A percentile compares a stretch with the other conserved stretches of the same genome.
Evolutionary conservation across 345 rosid species (phyloP).

Genomic region (Salix dunnii): DNA sequence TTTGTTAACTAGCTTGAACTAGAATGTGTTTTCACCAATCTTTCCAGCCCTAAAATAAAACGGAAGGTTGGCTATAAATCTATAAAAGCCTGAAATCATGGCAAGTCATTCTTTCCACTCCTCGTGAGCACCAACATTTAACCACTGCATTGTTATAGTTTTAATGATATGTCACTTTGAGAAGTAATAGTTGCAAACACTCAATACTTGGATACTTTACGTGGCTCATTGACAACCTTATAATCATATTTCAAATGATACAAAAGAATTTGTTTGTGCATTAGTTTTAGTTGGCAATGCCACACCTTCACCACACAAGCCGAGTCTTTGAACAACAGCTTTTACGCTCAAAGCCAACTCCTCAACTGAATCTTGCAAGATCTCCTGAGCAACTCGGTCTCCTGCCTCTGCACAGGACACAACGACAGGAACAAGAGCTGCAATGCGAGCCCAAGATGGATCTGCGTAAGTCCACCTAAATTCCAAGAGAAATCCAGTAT

Average conservation of each 20-base stretch:
- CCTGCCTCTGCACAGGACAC: slow-evolving; percentile 74
- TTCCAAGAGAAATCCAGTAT: background rate
- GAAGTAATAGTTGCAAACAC: background rate
- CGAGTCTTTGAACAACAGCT: slow-evolving; percentile 66
- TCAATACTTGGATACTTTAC: background rate
- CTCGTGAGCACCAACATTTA: background rate
- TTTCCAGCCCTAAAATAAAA: background rate
- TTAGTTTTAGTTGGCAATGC: background rate
- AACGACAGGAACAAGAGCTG: slow-evolving; percentile 68
- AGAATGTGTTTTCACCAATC: background rate
- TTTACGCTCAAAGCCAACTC: slow-evolving; percentile 72
- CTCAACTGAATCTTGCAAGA: slow-evolving; percentile 50
- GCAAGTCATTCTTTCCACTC: background rate
- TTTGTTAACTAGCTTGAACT: background rate
- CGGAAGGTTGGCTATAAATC: background rate
- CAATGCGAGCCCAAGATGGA: slow-evolving; percentile 84
- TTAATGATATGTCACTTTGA: background rate
- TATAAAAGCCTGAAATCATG: background rate
- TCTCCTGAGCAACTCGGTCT: slow-evolving; percentile 58
- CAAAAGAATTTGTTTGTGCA: background rate
- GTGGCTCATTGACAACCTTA: background rate
- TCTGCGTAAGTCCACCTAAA: slow-evolving; percentile 74
- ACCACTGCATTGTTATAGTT: background rate
- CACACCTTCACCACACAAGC: slow-evolving; percentile 60
- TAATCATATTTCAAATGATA: background rate